Percentiles rank a stretch among this genome's conserved stretches.
These are phyloP conservation scores for Linnemannia hyalina DNA, from an alignment of 192 early-diverging fungal species.

Conservation along the genomic window DNA sequence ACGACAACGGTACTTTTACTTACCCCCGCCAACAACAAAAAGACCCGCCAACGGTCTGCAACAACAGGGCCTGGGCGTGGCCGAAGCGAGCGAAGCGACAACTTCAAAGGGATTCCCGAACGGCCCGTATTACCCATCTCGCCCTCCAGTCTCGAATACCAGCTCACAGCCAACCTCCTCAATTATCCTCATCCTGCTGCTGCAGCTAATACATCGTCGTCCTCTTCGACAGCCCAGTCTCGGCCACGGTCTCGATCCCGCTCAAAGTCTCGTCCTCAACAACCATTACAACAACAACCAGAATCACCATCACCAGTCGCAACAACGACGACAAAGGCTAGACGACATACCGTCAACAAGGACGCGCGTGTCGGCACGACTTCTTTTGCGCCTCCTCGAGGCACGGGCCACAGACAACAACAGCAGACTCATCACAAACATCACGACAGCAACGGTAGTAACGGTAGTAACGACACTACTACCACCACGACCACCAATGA, in stretches of 20 bases:
- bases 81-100: not conserved
- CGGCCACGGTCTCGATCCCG: slow-evolving; percentile 19
- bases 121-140: slow-evolving; percentile 27
- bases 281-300: not conserved
- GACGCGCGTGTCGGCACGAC: slow-evolving; percentile 9
- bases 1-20: not conserved
- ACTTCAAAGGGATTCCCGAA: not conserved
- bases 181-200: slow-evolving; percentile 4
- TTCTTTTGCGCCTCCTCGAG: not conserved
- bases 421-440: not conserved
- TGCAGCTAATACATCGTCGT: not conserved
- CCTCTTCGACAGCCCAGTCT: not conserved
- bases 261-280: slow-evolving; percentile 19
- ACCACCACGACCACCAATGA: not conserved
- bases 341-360: not conserved
- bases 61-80: not conserved
- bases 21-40: not conserved
- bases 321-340: not conserved
- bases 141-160: slow-evolving; percentile 53
- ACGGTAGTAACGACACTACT: not conserved
- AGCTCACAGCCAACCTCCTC: slow-evolving; percentile 41
- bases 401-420: slow-evolving; percentile 22
- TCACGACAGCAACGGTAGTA: not conserved
- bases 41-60: slow-evolving; percentile 9
- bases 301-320: not conserved